Percentiles rank a stretch among this genome's conserved stretches.
phyloP scores from a whole-genome alignment of 2,329 filamentous ascomycete genomes.

The Eutypella sp. region DNA sequence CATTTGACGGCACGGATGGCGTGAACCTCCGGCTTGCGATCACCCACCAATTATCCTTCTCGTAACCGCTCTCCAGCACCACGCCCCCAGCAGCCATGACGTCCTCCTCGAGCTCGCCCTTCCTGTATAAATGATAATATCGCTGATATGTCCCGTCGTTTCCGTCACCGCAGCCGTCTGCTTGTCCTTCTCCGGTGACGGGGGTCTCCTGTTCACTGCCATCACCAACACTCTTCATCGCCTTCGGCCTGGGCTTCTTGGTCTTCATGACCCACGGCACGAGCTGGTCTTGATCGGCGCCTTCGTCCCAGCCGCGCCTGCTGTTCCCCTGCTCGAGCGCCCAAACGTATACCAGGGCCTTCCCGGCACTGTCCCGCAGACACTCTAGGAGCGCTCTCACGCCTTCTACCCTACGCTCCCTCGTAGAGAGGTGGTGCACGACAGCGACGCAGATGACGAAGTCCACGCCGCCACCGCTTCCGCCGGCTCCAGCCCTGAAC shows the following conservation, averaged over 20 bases:
- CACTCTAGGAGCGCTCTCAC: slow-evolving; percentile 66
- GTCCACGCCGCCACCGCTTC: slow-evolving; percentile 43
- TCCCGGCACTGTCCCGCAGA: slow-evolving; percentile 49
- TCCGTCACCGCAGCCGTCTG: background rate
- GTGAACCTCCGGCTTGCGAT: slow-evolving; percentile 44
- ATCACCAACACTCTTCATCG: slow-evolving; percentile 1
- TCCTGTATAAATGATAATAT: slow-evolving; percentile 89
- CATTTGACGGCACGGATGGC: background rate
- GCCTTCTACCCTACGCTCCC: slow-evolving; percentile 65
- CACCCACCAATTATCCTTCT: slow-evolving; percentile 98
- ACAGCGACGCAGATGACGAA: slow-evolving; percentile 95
- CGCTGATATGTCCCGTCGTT: slow-evolving; percentile 65
- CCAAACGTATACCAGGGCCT: slow-evolving; percentile 86
- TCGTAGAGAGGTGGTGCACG: slow-evolving; percentile 85
- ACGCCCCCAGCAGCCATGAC: slow-evolving; percentile 67
- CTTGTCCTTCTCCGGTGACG: background rate
- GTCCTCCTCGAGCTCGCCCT: slow-evolving; percentile 82
- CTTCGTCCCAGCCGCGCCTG: slow-evolving; percentile 82
- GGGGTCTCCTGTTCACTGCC: background rate
- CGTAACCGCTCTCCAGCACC: slow-evolving; percentile 79
- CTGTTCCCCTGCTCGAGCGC: slow-evolving; percentile 86
- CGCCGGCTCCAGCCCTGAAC: slow-evolving; percentile 46
- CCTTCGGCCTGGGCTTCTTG: slow-evolving; percentile 26
- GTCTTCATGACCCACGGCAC: slow-evolving; percentile 82
- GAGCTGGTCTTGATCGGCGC: slow-evolving; percentile 81